A percentile compares a stretch with the other conserved stretches of the same genome.
These are phyloP conservation scores for Dothideomycetidae sp. DNA, from an alignment of 2,329 filamentous ascomycete species.

Conservation along the genomic window DNA sequence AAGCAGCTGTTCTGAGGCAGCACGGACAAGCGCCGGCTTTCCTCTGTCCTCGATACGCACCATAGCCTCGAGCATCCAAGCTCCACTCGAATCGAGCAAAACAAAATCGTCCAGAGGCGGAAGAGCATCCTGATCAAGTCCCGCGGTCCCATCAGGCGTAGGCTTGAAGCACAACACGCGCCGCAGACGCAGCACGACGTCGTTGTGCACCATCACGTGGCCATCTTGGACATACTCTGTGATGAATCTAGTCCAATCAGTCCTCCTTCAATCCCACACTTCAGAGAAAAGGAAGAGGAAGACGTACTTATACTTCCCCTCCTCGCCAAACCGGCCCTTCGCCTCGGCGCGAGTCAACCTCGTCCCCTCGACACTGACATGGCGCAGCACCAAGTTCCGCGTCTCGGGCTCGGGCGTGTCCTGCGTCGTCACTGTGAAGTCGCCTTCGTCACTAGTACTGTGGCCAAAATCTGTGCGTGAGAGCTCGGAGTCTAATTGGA, in stretches of 20 bases:
- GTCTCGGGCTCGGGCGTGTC: conserved; percentile 13
- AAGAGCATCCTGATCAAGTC: conserved; percentile 23
- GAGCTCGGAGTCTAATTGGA: conserved; percentile 17
- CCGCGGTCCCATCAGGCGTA: conserved; percentile 15
- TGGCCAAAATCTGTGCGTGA: conserved; percentile 23
- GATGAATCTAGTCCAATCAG: conserved; percentile 33
- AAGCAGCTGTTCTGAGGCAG: conserved; percentile 41
- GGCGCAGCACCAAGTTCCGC: conserved; percentile 10
- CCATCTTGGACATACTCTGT: conserved; percentile 44
- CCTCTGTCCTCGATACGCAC: conserved; percentile 42
- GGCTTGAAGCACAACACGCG: conserved; percentile 34
- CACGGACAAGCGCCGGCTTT: conserved; percentile 39
- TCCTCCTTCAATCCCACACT: conserved; percentile 7
- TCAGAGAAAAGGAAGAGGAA: background rate
- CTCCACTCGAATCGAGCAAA: conserved; percentile 41
- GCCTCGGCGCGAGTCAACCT: background rate
- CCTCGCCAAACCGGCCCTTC: background rate
- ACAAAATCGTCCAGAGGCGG: conserved; percentile 33
- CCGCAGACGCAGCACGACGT: conserved; percentile 43
- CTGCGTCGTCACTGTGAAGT: conserved; percentile 7
- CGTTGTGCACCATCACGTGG: conserved; percentile 43
- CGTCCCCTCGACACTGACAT: conserved; percentile 6
- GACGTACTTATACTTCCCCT: background rate
- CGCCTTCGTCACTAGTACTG: conserved; percentile 8
- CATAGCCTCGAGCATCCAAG: conserved; percentile 44